Base-by-base conservation (phyloP, 225 moss, liverwort and hornwort species). In the Pseudoscleropodium purum region DNA sequence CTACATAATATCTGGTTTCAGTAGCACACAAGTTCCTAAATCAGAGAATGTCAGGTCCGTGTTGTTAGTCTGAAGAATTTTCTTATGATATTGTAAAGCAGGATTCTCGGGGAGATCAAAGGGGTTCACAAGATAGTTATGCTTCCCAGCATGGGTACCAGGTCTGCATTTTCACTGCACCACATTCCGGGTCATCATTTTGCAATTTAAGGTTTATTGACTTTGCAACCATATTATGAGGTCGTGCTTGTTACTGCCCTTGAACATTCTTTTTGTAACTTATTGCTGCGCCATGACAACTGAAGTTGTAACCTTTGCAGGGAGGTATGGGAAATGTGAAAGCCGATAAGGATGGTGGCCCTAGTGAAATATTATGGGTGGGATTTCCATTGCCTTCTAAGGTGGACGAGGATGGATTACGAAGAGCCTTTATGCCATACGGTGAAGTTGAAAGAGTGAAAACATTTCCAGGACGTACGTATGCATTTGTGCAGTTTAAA, bases 401-500 rank as follows among this genome's bases (percentile, higher is more conserved):
- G 91, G 99, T 99, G 59, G 99, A 99, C 36, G 99, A 99, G 91
- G 99, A 97, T 64, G 97, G 96, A 57, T 89, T 99, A 76, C 96
- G 96, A 83, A 95, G 96, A 90, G 99, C 99, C 19, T 99, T 99
- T 85, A 92, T 97, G 93, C 96, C 96, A 21, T 96, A 93, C 73
- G 99, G 99, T 77, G 96, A 96, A 69, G 96, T 99, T 80, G 99
- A 99, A 88, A 93, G 99, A 63, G 96, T 99, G 59, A 99, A 99
- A 89, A 99, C 99, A 73, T 99, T 99, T 86, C 99, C 99, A 43
- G 99, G 99, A 51, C 95, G 99, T 65, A 99, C 99, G 18, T 99
- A 99, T 92, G 99, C 99, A 41, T 99, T 99, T 92, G 99, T 99
- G 75, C 97, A 99, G 91, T 99, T 99, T 89, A 96, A 94, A 84